Conservation (phyloP, 768 basidiomycete genomes). For the Agaricus blazei region DNA sequence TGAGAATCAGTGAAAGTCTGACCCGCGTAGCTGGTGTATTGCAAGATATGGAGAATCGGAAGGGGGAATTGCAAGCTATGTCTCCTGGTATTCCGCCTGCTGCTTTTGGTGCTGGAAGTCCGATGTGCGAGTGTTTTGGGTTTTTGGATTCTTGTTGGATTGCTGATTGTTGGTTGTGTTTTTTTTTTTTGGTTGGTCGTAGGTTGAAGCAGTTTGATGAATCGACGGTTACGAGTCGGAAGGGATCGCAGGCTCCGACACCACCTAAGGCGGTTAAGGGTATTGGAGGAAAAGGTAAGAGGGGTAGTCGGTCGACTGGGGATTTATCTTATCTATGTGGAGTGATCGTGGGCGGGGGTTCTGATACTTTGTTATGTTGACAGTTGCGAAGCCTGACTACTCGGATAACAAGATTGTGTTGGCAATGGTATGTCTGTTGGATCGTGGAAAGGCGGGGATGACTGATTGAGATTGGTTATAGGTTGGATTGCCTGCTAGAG, state of each 20-base stretch:
- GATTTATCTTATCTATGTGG: conserved; percentile 5
- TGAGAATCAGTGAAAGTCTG: conserved; percentile 39
- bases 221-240: conserved; percentile 64
- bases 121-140: conserved; percentile 45
- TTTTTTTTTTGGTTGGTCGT: too few species aligned
- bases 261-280: conserved; percentile 83
- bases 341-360: conserved; percentile 2
- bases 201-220: conserved; percentile 82
- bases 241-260: conserved; percentile 68
- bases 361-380: conserved; percentile 3
- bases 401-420: conserved; percentile 98
- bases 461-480: conserved; percentile 19
- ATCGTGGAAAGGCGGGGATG: background rate
- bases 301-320: background rate
- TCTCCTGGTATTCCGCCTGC: conserved; percentile 49
- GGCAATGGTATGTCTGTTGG: conserved; percentile 66
- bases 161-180: too few species aligned
- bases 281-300: conserved; percentile 79
- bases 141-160: background rate
- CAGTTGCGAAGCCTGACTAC: conserved; percentile 96
- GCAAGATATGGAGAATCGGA: conserved; percentile 36
- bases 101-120: conserved; percentile 69
- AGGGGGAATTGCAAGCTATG: conserved; percentile 26
- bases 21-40: conserved; percentile 47
- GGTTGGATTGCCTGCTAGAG: conserved; percentile 97